These are phyloP conservation scores for Fragilariopsis cylindrus DNA, from an alignment of 108 stramenopile genomes.

Conservation along the genomic window DNA sequence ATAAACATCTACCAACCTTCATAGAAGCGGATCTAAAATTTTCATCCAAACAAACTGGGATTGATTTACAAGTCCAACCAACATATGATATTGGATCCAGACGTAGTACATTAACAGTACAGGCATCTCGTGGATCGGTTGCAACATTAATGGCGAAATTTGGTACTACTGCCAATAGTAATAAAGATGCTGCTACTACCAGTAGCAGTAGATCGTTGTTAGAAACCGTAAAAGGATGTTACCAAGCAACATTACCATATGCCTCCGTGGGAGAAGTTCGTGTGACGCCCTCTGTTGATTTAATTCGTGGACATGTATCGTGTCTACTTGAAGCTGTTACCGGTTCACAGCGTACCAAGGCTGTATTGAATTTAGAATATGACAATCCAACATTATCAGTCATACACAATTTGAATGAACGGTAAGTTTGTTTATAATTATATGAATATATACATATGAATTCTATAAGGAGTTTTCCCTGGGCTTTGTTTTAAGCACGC, in stretches of 20 bases:
- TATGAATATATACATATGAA: neutral
- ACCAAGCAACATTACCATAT: conserved; percentile 25
- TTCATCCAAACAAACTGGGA: conserved; percentile 9
- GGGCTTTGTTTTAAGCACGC: neutral
- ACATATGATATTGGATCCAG: conserved; percentile 25
- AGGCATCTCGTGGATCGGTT: conserved; percentile 30
- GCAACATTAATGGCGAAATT: conserved; percentile 29
- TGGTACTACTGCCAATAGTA: neutral
- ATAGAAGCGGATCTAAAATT: conserved; percentile 32
- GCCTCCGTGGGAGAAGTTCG: conserved; percentile 32
- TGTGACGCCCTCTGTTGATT: conserved; percentile 40
- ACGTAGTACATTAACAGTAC: conserved; percentile 11
- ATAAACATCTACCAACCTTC: conserved; percentile 23
- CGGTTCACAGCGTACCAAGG: conserved; percentile 44
- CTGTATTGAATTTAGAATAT: conserved; percentile 46
- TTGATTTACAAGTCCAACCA: conserved; percentile 38
- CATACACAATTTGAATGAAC: conserved; percentile 46
- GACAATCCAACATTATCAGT: conserved; percentile 50
- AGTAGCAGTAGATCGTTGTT: conserved; percentile 9
- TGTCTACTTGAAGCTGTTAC: conserved; percentile 50
- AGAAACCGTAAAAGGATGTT: conserved; percentile 29
- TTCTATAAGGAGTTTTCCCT: neutral
- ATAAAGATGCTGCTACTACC: too few relatives aligned
- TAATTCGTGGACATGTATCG: conserved; percentile 17
- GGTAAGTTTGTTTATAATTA: conserved; percentile 21